Evolutionary conservation across 208 protist genomes (phyloP).

Genomic region (Crithidia brevicula): DNA sequence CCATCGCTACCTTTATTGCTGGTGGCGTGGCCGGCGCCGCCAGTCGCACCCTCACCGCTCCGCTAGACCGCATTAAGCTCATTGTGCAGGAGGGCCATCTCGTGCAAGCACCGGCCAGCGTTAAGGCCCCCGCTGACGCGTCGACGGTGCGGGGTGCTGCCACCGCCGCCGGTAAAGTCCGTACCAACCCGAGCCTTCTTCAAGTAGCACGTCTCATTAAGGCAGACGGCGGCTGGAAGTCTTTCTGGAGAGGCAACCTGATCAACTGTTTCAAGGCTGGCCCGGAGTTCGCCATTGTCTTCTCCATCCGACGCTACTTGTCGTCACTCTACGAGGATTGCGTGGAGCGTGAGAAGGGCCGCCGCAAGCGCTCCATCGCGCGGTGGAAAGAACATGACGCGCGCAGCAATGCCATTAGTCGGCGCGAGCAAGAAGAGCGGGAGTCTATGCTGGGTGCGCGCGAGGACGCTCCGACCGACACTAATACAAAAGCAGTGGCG

Average conservation of each 20-base stretch:
- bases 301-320: conserved; percentile 83
- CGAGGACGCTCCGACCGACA: neutral
- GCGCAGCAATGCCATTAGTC: conserved; percentile 26
- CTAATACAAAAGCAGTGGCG: neutral
- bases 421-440: conserved; percentile 40
- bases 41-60: conserved; percentile 88
- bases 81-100: conserved; percentile 93
- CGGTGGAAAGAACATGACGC: conserved; percentile 34
- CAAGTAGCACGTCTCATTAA: conserved; percentile 81
- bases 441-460: conserved; percentile 42
- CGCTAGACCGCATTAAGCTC: conserved; percentile 92
- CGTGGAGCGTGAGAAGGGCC: conserved; percentile 60
- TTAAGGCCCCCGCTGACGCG: neutral
- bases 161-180: neutral
- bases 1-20: conserved; percentile 77
- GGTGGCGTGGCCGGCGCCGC: conserved; percentile 84
- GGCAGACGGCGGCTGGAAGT: conserved; percentile 73
- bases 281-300: conserved; percentile 91
- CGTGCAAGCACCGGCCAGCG: conserved; percentile 18
- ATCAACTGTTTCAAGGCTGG: conserved; percentile 92
- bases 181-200: conserved; percentile 57
- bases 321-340: conserved; percentile 84
- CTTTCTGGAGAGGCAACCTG: conserved; percentile 90
- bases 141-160: neutral
- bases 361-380: conserved; percentile 21